A percentile compares a stretch with the other conserved stretches of the same genome.
Evolutionary conservation across 177 flowering plant genomes (phyloP).

Genomic region (Vitis hybrid): DNA sequence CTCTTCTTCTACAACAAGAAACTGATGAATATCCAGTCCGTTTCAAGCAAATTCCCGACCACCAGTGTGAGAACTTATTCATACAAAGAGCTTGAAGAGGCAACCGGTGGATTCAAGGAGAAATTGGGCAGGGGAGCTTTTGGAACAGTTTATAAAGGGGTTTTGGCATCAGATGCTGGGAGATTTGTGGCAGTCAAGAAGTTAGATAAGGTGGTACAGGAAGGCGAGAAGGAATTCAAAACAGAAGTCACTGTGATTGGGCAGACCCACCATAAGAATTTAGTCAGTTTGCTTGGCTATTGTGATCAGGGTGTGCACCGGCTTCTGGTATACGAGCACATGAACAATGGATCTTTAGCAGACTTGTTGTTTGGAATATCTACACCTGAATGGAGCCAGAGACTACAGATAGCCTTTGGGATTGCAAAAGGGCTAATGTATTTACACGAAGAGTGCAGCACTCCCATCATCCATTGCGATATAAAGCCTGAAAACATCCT

Average conservation of each 20-base stretch:
- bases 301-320: no score
- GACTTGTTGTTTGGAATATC: not conserved
- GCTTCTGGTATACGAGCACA: no score
- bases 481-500: not conserved
- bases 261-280: no score
- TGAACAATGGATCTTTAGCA: no score
- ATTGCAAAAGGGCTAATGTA: constrained; percentile 6
- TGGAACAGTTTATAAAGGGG: constrained; percentile 10
- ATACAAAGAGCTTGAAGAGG: constrained; percentile 16
- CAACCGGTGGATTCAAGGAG: constrained; percentile 13
- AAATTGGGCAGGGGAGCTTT: constrained; percentile 25
- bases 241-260: no score
- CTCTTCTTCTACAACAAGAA: not conserved
- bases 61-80: not conserved
- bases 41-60: not conserved
- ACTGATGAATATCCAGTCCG: not conserved
- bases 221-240: constrained; percentile 21
- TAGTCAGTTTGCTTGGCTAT: no score
- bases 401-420: constrained; percentile 6
- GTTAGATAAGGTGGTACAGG: constrained; percentile 13
- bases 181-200: constrained; percentile 21
- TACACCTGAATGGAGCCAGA: constrained; percentile 6
- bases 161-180: not conserved
- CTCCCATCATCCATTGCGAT: constrained; percentile 2
- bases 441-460: constrained; percentile 7